Conservation (phyloP, 225 moss, liverwort and hornwort genomes). For the Climacium dendroides region DNA sequence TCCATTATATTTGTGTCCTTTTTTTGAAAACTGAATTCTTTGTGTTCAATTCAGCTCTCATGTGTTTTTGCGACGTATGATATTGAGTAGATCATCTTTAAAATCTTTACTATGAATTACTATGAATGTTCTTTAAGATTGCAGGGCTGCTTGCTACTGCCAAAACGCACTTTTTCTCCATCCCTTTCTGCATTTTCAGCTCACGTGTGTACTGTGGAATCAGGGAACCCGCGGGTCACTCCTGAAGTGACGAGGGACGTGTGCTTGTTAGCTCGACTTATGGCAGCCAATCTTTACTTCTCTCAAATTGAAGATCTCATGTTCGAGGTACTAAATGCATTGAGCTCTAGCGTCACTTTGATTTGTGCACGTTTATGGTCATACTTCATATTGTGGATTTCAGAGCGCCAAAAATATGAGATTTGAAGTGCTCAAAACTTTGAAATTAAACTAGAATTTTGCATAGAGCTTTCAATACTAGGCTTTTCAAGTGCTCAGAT, state of each 20-base stretch:
- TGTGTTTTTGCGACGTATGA: background rate
- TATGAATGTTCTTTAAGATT: background rate
- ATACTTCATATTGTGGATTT: background rate
- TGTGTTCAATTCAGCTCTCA: background rate
- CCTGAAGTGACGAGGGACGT: slow-evolving; percentile 61
- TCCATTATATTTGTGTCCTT: background rate
- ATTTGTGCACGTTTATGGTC: too few species aligned
- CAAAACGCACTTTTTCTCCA: background rate
- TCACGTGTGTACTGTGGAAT: background rate
- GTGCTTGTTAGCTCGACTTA: slow-evolving; percentile 47
- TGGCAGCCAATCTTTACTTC: slow-evolving; percentile 53
- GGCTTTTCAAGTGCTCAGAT: background rate
- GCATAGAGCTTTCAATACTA: background rate
- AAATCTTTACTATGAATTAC: background rate
- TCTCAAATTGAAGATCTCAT: slow-evolving; percentile 53
- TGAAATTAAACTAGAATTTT: background rate
- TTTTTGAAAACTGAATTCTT: background rate
- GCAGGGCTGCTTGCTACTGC: background rate
- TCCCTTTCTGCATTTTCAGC: background rate
- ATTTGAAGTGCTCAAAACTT: background rate
- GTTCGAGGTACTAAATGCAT: slow-evolving; percentile 29
- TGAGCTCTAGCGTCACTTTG: background rate
- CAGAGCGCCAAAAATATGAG: background rate
- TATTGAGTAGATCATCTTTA: background rate
- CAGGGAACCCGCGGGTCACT: slow-evolving; percentile 52